phyloP scores from a whole-genome alignment of 108 stramenopile species.

The Aurantiochytrium sp. region DNA sequence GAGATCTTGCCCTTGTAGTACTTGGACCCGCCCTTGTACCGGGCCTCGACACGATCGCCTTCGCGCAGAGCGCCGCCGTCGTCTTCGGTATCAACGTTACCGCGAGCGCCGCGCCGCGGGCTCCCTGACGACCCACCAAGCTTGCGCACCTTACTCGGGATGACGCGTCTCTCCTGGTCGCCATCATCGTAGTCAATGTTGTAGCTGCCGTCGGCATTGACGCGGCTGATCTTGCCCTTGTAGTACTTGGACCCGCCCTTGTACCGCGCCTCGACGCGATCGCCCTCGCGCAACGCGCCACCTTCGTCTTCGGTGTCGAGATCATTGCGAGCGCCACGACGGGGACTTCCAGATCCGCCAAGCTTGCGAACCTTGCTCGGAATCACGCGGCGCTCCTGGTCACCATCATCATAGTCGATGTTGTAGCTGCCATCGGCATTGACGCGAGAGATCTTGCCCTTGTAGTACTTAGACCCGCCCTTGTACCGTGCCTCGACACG shows the following conservation, averaged over 20 bases:
- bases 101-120: too few relatives aligned
- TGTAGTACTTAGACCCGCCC: slow-evolving; percentile 25
- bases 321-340: too few relatives aligned
- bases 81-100: too few relatives aligned
- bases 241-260: slow-evolving; percentile 19
- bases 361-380: background rate
- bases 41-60: slow-evolving; percentile 46
- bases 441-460: background rate
- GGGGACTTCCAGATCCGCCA: background rate
- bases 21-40: slow-evolving; percentile 31
- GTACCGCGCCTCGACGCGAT: slow-evolving; percentile 28
- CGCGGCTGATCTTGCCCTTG: background rate
- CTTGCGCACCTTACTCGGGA: background rate
- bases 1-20: too few relatives aligned
- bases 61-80: background rate
- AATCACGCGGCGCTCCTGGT: slow-evolving; percentile 32
- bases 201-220: slow-evolving; percentile 7
- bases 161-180: slow-evolving; percentile 36
- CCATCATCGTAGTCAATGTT: slow-evolving; percentile 45
- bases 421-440: slow-evolving; percentile 23
- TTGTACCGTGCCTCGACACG: slow-evolving; percentile 30
- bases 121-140: background rate
- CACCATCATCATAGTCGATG: slow-evolving; percentile 46
- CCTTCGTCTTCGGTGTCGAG: background rate
- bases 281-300: background rate